Evolutionary conservation across 129 eudicot species (phyloP).

Genomic region (Apium graveolens): DNA sequence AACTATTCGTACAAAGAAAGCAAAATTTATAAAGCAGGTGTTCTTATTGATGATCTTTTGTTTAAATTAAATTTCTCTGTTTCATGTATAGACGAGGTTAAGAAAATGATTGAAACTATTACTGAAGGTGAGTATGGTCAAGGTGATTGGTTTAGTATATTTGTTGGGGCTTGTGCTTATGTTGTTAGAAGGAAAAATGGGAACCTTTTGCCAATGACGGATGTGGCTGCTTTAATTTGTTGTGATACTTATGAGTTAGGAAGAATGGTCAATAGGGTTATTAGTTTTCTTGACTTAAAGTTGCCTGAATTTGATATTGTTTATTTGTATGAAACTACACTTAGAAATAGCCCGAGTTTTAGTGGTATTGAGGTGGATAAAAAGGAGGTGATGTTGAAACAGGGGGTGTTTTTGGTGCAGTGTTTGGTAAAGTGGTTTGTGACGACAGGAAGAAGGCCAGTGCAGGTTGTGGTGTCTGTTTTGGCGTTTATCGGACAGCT

Average conservation of each 20-base stretch:
- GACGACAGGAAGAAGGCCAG: constrained; percentile 74
- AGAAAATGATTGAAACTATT: constrained; percentile 41
- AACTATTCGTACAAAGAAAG: constrained; percentile 26
- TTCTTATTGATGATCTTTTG: constrained; percentile 30
- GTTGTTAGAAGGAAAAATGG: constrained; percentile 53
- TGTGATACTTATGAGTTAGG: constrained; percentile 63
- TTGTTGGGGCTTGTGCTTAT: constrained; percentile 72
- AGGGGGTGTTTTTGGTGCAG: constrained; percentile 74
- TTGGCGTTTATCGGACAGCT: constrained; percentile 49
- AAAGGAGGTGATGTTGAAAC: constrained; percentile 45
- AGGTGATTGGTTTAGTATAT: constrained; percentile 68
- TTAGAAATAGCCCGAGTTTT: constrained; percentile 29
- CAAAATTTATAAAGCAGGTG: constrained; percentile 35
- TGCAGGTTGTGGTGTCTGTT: constrained; percentile 64
- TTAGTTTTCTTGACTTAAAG: constrained; percentile 36
- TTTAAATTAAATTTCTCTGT: constrained; percentile 22
- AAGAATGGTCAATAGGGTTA: constrained; percentile 62
- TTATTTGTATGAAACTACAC: constrained; percentile 30
- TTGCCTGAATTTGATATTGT: constrained; percentile 71
- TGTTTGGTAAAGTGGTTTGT: constrained; percentile 81
- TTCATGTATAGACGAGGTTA: constrained; percentile 35
- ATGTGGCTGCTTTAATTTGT: constrained; percentile 34
- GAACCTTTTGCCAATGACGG: constrained; percentile 41
- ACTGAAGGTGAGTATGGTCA: constrained; percentile 61
- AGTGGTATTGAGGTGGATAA: constrained; percentile 24